Evolutionary conservation across 1,284 basidiomycete species (phyloP).

Genomic region (Trichosporon asahii): DNA sequence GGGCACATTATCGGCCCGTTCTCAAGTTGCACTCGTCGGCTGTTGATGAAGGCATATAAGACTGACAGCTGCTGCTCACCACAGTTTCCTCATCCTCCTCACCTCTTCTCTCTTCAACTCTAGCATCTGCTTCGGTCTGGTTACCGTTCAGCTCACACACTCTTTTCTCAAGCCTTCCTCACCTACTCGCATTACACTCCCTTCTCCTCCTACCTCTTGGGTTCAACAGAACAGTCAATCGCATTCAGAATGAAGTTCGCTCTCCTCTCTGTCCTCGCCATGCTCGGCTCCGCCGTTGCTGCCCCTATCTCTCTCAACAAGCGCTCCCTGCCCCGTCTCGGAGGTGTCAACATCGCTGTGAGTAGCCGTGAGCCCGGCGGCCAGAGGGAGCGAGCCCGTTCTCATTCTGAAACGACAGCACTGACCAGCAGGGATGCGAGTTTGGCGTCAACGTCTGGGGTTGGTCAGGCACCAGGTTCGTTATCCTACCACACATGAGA

Average conservation of each 20-base stretch:
- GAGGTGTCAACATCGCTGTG: slow-evolving; percentile 43
- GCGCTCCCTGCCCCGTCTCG: slow-evolving; percentile 35
- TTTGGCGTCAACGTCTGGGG: slow-evolving; percentile 39
- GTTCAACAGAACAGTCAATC: not conserved
- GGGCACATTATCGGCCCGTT: not conserved
- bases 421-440: slow-evolving; percentile 35
- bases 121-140: slow-evolving; percentile 7
- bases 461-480: slow-evolving; percentile 20
- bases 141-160: slow-evolving; percentile 9
- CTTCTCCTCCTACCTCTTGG: not conserved
- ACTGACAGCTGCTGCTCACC: not conserved
- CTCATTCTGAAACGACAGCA: slow-evolving; percentile 17
- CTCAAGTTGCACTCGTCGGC: not conserved
- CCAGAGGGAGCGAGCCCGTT: not conserved
- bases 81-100: not conserved
- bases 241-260: slow-evolving; percentile 17
- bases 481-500: not conserved
- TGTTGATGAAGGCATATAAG: not conserved
- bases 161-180: slow-evolving; percentile 3
- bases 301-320: slow-evolving; percentile 22
- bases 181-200: not conserved
- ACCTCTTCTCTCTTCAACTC: not conserved
- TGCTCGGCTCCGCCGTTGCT: slow-evolving; percentile 19
- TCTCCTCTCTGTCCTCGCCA: slow-evolving; percentile 19
- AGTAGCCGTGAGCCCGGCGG: slow-evolving; percentile 13